phyloP scores from a whole-genome alignment of 192 early-diverging fungal genomes.

The Glomus cerebriforme region DNA sequence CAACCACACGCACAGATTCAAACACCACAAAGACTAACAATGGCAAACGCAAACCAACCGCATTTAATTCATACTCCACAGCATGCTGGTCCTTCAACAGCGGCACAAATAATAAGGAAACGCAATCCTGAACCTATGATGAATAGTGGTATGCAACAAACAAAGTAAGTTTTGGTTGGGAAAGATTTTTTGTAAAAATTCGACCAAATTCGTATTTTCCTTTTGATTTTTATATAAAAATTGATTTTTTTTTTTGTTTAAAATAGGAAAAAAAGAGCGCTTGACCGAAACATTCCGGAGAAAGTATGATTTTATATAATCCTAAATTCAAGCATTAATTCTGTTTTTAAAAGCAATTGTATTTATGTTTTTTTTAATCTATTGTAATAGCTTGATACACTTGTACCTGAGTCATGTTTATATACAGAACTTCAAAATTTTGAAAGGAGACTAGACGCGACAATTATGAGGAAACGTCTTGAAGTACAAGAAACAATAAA shows the following conservation, averaged over 20 bases:
- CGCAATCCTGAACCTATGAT: background rate
- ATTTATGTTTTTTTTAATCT: background rate
- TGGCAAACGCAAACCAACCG: background rate
- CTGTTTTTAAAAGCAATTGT: too few relatives aligned
- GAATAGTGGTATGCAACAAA: background rate
- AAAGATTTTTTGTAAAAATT: background rate
- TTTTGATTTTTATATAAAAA: background rate
- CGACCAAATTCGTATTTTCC: background rate
- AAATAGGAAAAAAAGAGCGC: slow-evolving; percentile 8
- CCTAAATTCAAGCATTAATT: background rate
- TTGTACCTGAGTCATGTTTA: slow-evolving; percentile 90
- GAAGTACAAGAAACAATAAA: slow-evolving; percentile 82
- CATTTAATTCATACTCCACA: background rate
- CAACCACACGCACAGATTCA: background rate
- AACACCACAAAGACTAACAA: background rate
- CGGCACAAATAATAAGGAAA: background rate
- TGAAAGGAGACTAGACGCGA: slow-evolving; percentile 86
- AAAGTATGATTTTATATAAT: background rate
- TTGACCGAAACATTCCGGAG: slow-evolving; percentile 23
- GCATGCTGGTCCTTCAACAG: background rate
- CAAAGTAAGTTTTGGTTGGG: background rate
- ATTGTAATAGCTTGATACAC: slow-evolving; percentile 72
- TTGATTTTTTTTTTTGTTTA: background rate
- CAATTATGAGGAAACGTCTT: slow-evolving; percentile 86
- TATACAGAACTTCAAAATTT: slow-evolving; percentile 85